Conservation (phyloP, 768 basidiomycete genomes). For the Saitozyma sp. region DNA sequence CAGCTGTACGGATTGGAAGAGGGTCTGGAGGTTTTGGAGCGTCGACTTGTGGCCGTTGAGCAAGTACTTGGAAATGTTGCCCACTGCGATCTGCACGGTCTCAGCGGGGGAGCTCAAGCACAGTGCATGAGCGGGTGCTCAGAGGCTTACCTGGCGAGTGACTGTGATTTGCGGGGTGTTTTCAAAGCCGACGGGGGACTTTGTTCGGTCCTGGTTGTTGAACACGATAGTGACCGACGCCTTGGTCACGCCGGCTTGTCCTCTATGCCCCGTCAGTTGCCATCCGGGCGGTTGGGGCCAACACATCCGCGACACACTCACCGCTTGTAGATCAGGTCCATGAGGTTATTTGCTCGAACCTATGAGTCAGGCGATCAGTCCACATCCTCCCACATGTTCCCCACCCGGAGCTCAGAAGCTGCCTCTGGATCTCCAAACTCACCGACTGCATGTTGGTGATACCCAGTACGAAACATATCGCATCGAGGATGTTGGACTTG, state of each 20-base stretch:
- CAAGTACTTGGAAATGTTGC: conserved; percentile 90
- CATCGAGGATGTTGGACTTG: conserved; percentile 98
- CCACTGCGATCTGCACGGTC: conserved; percentile 73
- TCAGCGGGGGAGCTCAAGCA: background rate
- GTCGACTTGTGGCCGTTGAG: conserved; percentile 91
- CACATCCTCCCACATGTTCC: background rate
- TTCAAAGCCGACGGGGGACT: conserved; percentile 79
- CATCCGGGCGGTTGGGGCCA: background rate
- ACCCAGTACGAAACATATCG: conserved; percentile 97
- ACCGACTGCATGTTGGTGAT: conserved; percentile 96
- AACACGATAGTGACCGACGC: conserved; percentile 98
- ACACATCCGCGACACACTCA: conserved; percentile 12
- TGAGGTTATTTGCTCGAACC: conserved; percentile 69
- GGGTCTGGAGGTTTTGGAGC: conserved; percentile 77
- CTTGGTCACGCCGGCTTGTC: conserved; percentile 93
- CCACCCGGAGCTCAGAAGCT: background rate
- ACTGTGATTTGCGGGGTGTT: conserved; percentile 87
- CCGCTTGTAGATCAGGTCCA: conserved; percentile 98
- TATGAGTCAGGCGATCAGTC: conserved; percentile 7
- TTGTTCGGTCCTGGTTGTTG: conserved; percentile 87
- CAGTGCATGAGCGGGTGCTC: background rate
- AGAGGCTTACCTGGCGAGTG: conserved; percentile 79
- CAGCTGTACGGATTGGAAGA: conserved; percentile 95
- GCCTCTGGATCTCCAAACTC: conserved; percentile 26
- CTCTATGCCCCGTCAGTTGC: conserved; percentile 48